A percentile compares a stretch with the other conserved stretches of the same genome.
Conservation (phyloP, 768 basidiomycete species). For the Mycena capillaripes region DNA sequence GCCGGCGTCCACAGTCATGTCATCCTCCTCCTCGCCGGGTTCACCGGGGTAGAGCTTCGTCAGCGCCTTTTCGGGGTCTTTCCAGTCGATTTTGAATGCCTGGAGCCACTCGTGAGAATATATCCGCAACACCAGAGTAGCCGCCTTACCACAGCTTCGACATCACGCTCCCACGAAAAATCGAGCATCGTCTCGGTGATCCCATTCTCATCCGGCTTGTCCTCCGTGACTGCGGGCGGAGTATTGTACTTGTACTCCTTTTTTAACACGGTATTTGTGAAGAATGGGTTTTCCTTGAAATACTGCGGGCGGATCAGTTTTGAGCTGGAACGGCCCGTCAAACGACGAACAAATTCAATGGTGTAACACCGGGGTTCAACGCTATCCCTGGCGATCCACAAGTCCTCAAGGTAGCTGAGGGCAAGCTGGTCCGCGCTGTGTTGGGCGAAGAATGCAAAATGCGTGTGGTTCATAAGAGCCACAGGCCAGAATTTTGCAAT, state of each 20-base stretch:
- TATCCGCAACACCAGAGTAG: neutral
- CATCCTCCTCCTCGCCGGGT: constrained; percentile 70
- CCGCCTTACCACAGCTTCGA: constrained; percentile 69
- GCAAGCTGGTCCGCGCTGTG: constrained; percentile 86
- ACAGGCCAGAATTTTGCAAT: constrained; percentile 91
- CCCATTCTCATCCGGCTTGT: constrained; percentile 79
- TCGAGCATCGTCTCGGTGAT: constrained; percentile 84
- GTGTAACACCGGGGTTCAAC: constrained; percentile 86
- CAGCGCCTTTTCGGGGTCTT: constrained; percentile 80
- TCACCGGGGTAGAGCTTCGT: constrained; percentile 85
- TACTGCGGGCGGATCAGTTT: constrained; percentile 56
- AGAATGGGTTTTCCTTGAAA: constrained; percentile 91
- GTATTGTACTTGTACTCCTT: constrained; percentile 86
- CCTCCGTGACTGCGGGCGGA: constrained; percentile 64
- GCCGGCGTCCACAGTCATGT: constrained; percentile 73
- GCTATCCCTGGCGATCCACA: constrained; percentile 85
- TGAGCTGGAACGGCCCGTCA: constrained; percentile 4
- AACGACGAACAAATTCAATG: constrained; percentile 85
- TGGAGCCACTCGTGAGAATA: constrained; percentile 43
- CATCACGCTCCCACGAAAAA: constrained; percentile 86
- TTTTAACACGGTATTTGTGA: constrained; percentile 79
- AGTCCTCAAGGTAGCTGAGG: constrained; percentile 85
- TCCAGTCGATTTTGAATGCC: constrained; percentile 85
- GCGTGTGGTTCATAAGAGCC: constrained; percentile 80
- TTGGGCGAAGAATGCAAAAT: constrained; percentile 75